Evolutionary conservation across 768 basidiomycete species (phyloP), one percentile per base, ranked within the genome.

Genomic region (Pleurotus tuber-regium): DNA sequence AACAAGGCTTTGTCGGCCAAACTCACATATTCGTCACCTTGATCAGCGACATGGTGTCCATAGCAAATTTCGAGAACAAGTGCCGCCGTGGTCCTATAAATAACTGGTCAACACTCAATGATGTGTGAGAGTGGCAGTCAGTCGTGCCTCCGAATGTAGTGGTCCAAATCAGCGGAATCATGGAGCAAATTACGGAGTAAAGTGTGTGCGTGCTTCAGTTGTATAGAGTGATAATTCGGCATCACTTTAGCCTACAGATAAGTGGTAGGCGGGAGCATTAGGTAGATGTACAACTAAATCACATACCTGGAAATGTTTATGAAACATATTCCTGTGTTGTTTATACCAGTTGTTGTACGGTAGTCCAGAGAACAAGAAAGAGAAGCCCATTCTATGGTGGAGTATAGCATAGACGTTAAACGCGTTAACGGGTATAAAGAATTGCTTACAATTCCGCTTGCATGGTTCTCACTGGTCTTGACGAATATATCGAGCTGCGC

Each of bases 41-140:
- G 44, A 14, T 73, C 44, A 31, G 44, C 44, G 6, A 47, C 44
- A 33, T 82, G 11, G 80, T 79, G 4, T 16, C 82, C 82, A 53
- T 83, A 80, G 1, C 80, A 75, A 8, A 82, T 66, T 21, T 73
- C 70, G 43, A 84, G 58, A 19, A 84, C 82, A 31, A 82, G 74
- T 8, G 73, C 70, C 3, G 82, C 80, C 11, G 80, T 74, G 29
- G 79, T 66, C 39, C 78, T 79, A 36, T 19, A 10, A 11, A 50
- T 40, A 33, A 33, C n/a, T n/a, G n/a, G n/a, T 21, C 57, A 25
- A 57, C 46, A 16, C 9, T 43, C 11, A 30, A 28, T 11, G 21
- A 7, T 43, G 19, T 29, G 42, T 33, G 1, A 24, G 3, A 24
- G 31, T 14, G 4, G 18, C 18, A 29, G 31, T 18, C 25, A n/a